Conservation (phyloP, 2,329 filamentous ascomycete species). For the Penicillium digitatum region DNA sequence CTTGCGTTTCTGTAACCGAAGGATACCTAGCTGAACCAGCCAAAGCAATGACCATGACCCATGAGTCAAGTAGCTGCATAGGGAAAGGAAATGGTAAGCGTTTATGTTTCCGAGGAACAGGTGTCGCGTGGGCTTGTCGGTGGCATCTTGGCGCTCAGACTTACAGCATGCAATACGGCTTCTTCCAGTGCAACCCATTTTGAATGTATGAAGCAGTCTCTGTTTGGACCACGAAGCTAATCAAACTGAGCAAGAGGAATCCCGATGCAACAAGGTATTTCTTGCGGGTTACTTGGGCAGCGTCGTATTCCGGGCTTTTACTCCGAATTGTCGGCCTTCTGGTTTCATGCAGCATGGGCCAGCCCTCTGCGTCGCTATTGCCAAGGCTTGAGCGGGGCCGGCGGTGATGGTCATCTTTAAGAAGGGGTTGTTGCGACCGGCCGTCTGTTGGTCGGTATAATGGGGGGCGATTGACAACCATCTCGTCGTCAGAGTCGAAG, state of each 20-base stretch:
- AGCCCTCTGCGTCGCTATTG: conserved; percentile 32
- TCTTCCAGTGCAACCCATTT: conserved; percentile 87
- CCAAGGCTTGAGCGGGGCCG: conserved; percentile 32
- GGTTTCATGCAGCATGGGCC: conserved; percentile 42
- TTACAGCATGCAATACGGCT: conserved; percentile 99
- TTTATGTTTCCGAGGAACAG: conserved; percentile 5
- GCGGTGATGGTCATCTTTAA: conserved; percentile 47
- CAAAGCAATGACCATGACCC: conserved; percentile 89
- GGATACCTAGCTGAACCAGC: conserved; percentile 74
- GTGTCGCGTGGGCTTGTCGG: conserved; percentile 4
- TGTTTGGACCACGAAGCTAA: conserved; percentile 90
- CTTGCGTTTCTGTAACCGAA: conserved; percentile 73
- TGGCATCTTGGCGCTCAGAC: conserved; percentile 19
- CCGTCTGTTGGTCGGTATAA: conserved; percentile 48
- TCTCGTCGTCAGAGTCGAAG: conserved; percentile 43
- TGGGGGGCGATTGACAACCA: conserved; percentile 45
- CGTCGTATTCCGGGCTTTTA: conserved; percentile 64
- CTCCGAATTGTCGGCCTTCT: conserved; percentile 70
- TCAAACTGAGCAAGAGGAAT: conserved; percentile 76
- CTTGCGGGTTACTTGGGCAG: conserved; percentile 64
- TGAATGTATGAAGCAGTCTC: conserved; percentile 95
- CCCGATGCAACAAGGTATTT: conserved; percentile 84
- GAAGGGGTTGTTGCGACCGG: conserved; percentile 52
- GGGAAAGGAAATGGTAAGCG: conserved; percentile 13
- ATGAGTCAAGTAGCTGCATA: conserved; percentile 73